Evolutionary conservation across 768 basidiomycete genomes (phyloP).

Genomic region (Megacollybia marginata): DNA sequence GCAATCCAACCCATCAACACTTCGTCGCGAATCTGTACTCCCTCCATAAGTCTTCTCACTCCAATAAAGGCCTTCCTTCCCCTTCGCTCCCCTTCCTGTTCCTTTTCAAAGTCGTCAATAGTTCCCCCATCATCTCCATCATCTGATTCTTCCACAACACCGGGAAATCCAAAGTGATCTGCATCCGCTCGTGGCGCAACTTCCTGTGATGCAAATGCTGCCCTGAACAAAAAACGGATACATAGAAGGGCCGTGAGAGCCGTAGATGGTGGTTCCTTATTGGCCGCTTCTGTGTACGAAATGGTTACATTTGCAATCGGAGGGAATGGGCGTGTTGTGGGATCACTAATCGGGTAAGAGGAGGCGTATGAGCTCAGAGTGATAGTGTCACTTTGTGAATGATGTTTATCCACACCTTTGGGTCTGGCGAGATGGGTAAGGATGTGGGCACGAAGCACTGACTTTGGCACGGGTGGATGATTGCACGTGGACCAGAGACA

Average conservation of each 20-base stretch:
- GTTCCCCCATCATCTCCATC: constrained; percentile 47
- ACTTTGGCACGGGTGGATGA: constrained; percentile 36
- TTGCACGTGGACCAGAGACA: constrained; percentile 75
- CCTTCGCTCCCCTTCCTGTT: constrained; percentile 61
- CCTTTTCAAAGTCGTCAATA: constrained; percentile 41
- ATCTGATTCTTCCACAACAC: constrained; percentile 70
- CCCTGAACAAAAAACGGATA: constrained; percentile 76
- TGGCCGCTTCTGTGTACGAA: constrained; percentile 44
- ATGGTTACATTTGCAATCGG: constrained; percentile 62
- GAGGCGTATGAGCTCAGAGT: constrained; percentile 53
- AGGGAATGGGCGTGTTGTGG: constrained; percentile 64
- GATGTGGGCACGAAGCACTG: constrained; percentile 55
- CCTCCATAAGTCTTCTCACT: constrained; percentile 36
- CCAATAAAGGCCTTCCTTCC: constrained; percentile 63
- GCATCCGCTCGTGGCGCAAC: constrained; percentile 63
- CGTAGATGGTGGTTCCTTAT: constrained; percentile 58
- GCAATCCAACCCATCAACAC: constrained; percentile 48
- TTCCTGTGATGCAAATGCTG: constrained; percentile 68
- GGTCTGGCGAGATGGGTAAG: constrained; percentile 69
- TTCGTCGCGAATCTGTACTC: constrained; percentile 42
- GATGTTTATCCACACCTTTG: constrained; percentile 48
- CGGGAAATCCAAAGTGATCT: constrained; percentile 90
- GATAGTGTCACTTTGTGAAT: constrained; percentile 67
- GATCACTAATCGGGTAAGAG: constrained; percentile 49
- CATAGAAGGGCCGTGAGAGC: constrained; percentile 78